Evolutionary conservation across 2,329 filamentous ascomycete species (phyloP), one percentile per base, ranked within the genome.

Genomic region (Aureobasidium sp.): DNA sequence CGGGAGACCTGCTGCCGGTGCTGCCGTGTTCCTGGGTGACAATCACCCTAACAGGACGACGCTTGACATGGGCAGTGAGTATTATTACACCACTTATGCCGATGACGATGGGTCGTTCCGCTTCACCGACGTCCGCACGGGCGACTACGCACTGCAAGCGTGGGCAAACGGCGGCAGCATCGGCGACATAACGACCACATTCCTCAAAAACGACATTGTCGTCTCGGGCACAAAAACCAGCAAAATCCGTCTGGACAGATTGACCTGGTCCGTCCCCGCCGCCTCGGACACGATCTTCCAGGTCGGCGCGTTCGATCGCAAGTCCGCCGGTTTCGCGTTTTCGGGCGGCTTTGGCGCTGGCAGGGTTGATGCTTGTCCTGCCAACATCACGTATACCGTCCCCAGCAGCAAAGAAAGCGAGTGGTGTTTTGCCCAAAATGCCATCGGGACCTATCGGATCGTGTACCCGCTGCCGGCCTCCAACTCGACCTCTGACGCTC

Each of bases 401-500:
- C 34, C 40, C 3, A 29, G 21, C 21, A 55, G 53, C 7, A 7
- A 27, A 17, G 30, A 25, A 17, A 30, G 38, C 6, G 53, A 40
- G 8, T 55, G 53, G 53, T 55, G 53, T 14, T 55, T 55, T 42
- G 53, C 45, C 8, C 53, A 55, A 41, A 50, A 45, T 19, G 30
- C 29, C n/a, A 49, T 39, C 3, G 53, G 53, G 6, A 55, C 38
- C 6, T 55, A 42, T 22, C 27, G 16, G 3, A 55, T 55, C n/a
- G 45, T 14, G 1, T 55, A 52, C 6, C 16, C 38, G 10, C 10
- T 52, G 12, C 4, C 21, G 25, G 11, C 5, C 12, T n/a, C 32
- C 1, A 29, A 40, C 11, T 40, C 29, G 6, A 21, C 30, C 1
- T 63, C 64, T 2, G 44, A 48, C 5, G 68, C 71, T 0, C 66